Percentiles rank a stretch among this genome's conserved stretches.
Evolutionary conservation across 1,139 yeast genomes (phyloP).

Genomic region (Meyerozyma elateridarum): DNA sequence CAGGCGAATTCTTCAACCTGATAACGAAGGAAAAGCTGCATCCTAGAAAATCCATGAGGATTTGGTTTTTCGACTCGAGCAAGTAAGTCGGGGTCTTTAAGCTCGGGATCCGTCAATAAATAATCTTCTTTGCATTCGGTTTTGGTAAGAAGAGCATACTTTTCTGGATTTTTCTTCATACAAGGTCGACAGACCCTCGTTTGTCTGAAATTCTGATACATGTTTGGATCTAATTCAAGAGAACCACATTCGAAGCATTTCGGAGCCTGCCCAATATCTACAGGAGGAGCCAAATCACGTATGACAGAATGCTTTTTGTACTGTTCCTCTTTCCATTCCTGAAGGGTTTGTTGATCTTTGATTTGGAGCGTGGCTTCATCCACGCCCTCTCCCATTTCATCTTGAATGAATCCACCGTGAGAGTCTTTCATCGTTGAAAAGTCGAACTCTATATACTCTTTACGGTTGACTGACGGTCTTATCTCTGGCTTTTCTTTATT

Average conservation of each 20-base stretch:
- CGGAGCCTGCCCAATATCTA: conserved; percentile 67
- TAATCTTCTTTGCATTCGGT: conserved; percentile 95
- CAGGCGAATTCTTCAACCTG: conserved; percentile 92
- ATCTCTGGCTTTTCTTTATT: conserved; percentile 15
- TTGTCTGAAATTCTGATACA: conserved; percentile 61
- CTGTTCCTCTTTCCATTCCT: conserved; percentile 72
- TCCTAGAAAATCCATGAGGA: conserved; percentile 89
- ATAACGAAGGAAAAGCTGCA: conserved; percentile 85
- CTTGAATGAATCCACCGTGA: conserved; percentile 76
- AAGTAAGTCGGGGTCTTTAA: conserved; percentile 62
- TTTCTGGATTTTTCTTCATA: conserved; percentile 69
- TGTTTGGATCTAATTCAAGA: conserved; percentile 71
- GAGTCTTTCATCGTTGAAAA: conserved; percentile 85
- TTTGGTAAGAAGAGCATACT: conserved; percentile 84
- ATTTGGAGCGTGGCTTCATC: conserved; percentile 14
- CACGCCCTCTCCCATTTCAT: conserved; percentile 19
- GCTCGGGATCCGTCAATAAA: conserved; percentile 86
- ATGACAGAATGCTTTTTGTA: conserved; percentile 38
- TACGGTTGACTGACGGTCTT: conserved; percentile 44
- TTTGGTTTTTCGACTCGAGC: conserved; percentile 86
- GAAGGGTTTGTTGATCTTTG: conserved; percentile 43
- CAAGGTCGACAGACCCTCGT: conserved; percentile 77
- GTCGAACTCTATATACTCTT: conserved; percentile 88
- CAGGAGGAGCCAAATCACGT: conserved; percentile 62
- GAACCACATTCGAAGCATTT: conserved; percentile 79